These are phyloP conservation scores for Cercophora newfieldiana DNA, from an alignment of 495 filamentous ascomycete species.

Conservation along the genomic window DNA sequence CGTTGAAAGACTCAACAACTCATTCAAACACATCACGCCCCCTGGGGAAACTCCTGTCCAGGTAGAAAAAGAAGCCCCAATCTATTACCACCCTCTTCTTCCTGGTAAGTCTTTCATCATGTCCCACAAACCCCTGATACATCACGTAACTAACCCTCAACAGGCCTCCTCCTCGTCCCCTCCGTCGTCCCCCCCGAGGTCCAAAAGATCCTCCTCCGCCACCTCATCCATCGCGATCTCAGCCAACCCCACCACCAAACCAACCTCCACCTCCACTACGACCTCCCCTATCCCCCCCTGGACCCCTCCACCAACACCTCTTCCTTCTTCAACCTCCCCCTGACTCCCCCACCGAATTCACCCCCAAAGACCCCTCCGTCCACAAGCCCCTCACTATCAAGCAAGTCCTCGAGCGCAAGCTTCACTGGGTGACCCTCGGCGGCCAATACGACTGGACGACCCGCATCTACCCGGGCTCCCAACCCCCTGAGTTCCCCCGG, in stretches of 20 bases:
- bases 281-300: conserved; percentile 64
- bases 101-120: conserved; percentile 34
- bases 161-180: conserved; percentile 76
- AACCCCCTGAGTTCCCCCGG: conserved; percentile 69
- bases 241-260: conserved; percentile 73
- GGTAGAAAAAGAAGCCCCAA: conserved; percentile 31
- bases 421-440: conserved; percentile 91
- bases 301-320: conserved; percentile 17
- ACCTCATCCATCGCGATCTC: conserved; percentile 77
- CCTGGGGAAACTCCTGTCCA: conserved; percentile 17
- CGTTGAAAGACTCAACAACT: conserved; percentile 33
- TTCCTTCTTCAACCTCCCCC: conserved; percentile 51
- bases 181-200: conserved; percentile 64
- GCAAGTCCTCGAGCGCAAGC: conserved; percentile 68
- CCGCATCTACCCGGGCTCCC: conserved; percentile 69
- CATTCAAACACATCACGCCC: conserved; percentile 39
- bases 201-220: conserved; percentile 66
- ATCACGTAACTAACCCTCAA: neutral
- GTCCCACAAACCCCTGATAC: neutral
- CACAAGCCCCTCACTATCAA: conserved; percentile 70
- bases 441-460: conserved; percentile 94
- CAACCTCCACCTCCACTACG: conserved; percentile 82
- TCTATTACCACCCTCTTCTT: conserved; percentile 40
- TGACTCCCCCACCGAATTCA: conserved; percentile 41
- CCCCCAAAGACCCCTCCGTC: conserved; percentile 64